Evolutionary conservation across 768 basidiomycete genomes (phyloP).

Genomic region (Tubosaeta brunneosetosa): DNA sequence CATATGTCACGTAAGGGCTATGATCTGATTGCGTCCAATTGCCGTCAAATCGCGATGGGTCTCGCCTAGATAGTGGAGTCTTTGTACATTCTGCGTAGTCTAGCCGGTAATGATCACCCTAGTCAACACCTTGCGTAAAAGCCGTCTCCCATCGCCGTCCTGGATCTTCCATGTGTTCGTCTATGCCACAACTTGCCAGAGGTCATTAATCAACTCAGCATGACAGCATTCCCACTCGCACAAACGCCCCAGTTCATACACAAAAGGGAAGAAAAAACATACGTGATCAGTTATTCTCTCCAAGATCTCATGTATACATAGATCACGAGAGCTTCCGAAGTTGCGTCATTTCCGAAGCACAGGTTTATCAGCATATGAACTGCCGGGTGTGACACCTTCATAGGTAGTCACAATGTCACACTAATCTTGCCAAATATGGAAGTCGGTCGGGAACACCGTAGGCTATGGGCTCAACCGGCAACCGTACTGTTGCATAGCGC

Average conservation of each 20-base stretch:
- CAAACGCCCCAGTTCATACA: background rate
- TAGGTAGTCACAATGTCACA: conserved; percentile 26
- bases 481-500: conserved; percentile 16
- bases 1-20: conserved; percentile 11
- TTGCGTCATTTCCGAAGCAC: conserved; percentile 23
- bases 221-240: background rate
- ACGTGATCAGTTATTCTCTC: background rate
- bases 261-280: background rate
- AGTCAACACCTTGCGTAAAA: background rate
- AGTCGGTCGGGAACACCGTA: conserved; percentile 10
- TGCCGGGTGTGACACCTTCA: conserved; percentile 23
- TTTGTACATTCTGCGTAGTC: background rate
- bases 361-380: conserved; percentile 24
- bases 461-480: conserved; percentile 8
- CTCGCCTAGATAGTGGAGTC: background rate
- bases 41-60: background rate
- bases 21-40: conserved; percentile 3
- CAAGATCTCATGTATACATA: conserved; percentile 4
- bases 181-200: background rate
- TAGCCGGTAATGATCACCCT: background rate
- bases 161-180: background rate
- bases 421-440: conserved; percentile 16
- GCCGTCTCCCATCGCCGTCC: background rate
- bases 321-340: background rate
- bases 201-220: no score